Evolutionary conservation across 163 green algal species (phyloP), one percentile per base, ranked within the genome.

Genomic region (Trebouxia gelatinosa): DNA sequence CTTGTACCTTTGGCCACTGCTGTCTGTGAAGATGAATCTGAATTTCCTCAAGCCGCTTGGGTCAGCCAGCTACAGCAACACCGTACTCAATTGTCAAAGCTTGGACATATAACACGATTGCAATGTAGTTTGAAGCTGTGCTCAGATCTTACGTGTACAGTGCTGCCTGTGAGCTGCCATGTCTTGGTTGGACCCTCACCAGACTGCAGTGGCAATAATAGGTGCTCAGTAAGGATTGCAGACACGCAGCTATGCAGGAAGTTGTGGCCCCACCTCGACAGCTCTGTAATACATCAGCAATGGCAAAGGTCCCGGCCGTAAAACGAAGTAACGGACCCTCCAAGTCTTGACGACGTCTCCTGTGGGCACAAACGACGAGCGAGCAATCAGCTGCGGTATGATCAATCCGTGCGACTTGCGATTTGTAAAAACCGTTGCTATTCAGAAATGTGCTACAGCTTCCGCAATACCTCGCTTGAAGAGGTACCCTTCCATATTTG

Each of bases 321-420:
- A 31, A 5, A 79, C 39, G 57, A 78, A 82, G 23, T 75, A 75
- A 3, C 78, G 54, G 19, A 43, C 39, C 21, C 67, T 75, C 78
- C 78, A 82, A 32, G 21, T 75, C 70, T 82, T 78, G n/a, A 82
- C 54, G 3, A 82, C 46, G 40, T 82, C 78, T 37, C 78, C 78
- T 82, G 70, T 0, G 66, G 35, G 34, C 23, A 13, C 21, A 21
- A 75, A 54, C 21, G 28, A 26, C 66, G 16, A 26, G 2, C 23
- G 50, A 32, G 66, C 3, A n/a, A 28, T 28, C 3, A 35, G 11
- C 29, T 75, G 66, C 4, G 9, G 37, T 26, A 11, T 35, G n/a
- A n/a, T n/a, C n/a, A n/a, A n/a, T n/a, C n/a, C n/a, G n/a, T n/a
- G n/a, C n/a, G n/a, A n/a, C n/a, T n/a, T n/a, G n/a, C n/a, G n/a